A percentile compares a stretch with the other conserved stretches of the same genome.
phyloP scores from a whole-genome alignment of 495 filamentous ascomycete species.

The Lasiosphaeria ovina region DNA sequence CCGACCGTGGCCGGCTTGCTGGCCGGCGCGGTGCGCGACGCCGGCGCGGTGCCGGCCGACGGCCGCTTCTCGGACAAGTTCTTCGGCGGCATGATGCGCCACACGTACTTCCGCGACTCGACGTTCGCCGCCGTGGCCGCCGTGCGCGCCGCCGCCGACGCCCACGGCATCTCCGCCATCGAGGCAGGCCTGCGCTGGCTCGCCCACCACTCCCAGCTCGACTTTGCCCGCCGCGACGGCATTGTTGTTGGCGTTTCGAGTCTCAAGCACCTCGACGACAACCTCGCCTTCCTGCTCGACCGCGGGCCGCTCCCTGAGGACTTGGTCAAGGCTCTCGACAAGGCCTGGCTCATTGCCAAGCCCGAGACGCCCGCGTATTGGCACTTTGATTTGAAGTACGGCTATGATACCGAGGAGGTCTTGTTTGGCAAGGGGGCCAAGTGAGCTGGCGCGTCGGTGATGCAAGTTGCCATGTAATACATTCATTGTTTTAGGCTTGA shows the following conservation, averaged over 20 bases:
- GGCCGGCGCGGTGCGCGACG: slow-evolving; percentile 77
- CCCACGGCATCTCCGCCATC: slow-evolving; percentile 74
- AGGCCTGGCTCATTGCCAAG: slow-evolving; percentile 71
- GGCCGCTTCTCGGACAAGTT: slow-evolving; percentile 68
- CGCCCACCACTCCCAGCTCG: slow-evolving; percentile 72
- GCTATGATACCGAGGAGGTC: slow-evolving; percentile 66
- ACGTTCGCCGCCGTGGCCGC: slow-evolving; percentile 74
- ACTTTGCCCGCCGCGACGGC: slow-evolving; percentile 75
- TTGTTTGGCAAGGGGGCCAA: slow-evolving; percentile 51
- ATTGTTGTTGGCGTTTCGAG: slow-evolving; percentile 78
- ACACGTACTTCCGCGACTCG: slow-evolving; percentile 75
- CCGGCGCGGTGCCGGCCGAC: slow-evolving; percentile 57
- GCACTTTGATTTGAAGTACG: slow-evolving; percentile 74
- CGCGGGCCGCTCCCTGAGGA: slow-evolving; percentile 87
- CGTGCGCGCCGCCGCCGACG: slow-evolving; percentile 70
- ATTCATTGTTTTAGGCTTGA: too few species aligned
- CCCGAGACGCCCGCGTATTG: slow-evolving; percentile 66
- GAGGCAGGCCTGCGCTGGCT: slow-evolving; percentile 83
- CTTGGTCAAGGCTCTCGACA: slow-evolving; percentile 73
- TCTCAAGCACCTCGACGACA: slow-evolving; percentile 68
- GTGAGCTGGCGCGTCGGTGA: slow-evolving; percentile 10
- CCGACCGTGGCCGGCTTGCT: slow-evolving; percentile 82
- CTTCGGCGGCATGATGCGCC: slow-evolving; percentile 61
- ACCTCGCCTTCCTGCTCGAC: slow-evolving; percentile 67
- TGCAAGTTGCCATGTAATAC: too few species aligned